phyloP scores from a whole-genome alignment of 306 rosid genomes.

The Cyamopsis tetragonoloba region DNA sequence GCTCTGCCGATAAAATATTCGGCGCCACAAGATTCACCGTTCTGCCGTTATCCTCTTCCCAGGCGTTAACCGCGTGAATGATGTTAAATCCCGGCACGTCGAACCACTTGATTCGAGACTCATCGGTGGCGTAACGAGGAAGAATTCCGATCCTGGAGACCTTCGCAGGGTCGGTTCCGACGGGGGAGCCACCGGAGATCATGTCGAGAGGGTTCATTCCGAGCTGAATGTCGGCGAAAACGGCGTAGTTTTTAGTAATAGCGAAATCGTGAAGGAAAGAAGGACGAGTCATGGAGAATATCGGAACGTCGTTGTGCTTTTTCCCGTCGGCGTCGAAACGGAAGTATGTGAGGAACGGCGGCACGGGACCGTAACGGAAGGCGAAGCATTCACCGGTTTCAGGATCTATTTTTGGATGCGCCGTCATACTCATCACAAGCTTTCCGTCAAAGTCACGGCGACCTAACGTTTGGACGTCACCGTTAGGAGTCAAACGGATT shows the following conservation, averaged over 20 bases:
- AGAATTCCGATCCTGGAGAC: constrained; percentile 59
- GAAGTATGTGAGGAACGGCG: constrained; percentile 78
- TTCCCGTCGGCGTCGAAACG: constrained; percentile 45
- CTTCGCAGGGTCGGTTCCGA: constrained; percentile 56
- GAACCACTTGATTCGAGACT: constrained; percentile 70
- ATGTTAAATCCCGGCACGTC: constrained; percentile 79
- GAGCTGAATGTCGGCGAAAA: constrained; percentile 69
- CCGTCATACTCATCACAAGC: constrained; percentile 69
- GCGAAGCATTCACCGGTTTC: constrained; percentile 74
- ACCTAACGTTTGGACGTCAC: constrained; percentile 57
- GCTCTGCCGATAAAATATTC: constrained; percentile 68
- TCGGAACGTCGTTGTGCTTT: constrained; percentile 62
- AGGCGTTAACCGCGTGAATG: constrained; percentile 77
- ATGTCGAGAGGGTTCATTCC: constrained; percentile 72
- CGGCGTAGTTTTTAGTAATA: constrained; percentile 59
- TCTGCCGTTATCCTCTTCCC: constrained; percentile 72
- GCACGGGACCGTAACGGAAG: constrained; percentile 69
- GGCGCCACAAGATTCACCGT: constrained; percentile 68
- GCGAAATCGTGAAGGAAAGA: constrained; percentile 83
- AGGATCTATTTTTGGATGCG: constrained; percentile 74
- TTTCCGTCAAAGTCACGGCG: constrained; percentile 68
- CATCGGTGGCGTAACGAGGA: constrained; percentile 62
- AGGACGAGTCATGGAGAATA: constrained; percentile 69
- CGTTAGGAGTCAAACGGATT: constrained; percentile 30
- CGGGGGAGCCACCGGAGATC: constrained; percentile 63